A percentile compares a stretch with the other conserved stretches of the same genome.
phyloP scores from a whole-genome alignment of 2,329 filamentous ascomycete genomes.

The Colletotrichum viniferum region DNA sequence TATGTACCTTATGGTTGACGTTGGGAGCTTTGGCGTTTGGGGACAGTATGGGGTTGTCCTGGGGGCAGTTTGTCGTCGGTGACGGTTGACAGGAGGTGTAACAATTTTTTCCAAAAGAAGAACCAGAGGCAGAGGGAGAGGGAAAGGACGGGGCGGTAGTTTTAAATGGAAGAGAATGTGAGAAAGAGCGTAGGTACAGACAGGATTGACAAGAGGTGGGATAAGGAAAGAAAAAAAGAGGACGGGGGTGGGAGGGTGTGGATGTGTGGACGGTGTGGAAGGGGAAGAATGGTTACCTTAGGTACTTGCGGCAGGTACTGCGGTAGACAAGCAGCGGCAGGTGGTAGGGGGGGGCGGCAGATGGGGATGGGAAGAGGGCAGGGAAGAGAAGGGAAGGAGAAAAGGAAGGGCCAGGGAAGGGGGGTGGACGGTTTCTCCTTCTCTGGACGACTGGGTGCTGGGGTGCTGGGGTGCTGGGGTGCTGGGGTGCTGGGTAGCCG shows the following conservation, averaged over 20 bases:
- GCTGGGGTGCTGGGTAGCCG: not conserved
- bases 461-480: not conserved
- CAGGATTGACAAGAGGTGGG: not conserved
- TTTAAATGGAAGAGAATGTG: slow-evolving; percentile 19
- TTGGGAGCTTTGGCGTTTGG: slow-evolving; percentile 13
- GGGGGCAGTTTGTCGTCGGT: slow-evolving; percentile 2
- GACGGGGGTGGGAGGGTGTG: slow-evolving; percentile 4
- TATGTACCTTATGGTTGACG: not conserved
- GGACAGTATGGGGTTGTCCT: slow-evolving; percentile 1
- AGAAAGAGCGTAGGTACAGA: not conserved
- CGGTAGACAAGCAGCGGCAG: not conserved
- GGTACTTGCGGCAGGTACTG: not conserved
- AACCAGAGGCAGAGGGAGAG: not conserved
- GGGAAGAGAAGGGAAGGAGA: not conserved
- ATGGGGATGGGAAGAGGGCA: not conserved
- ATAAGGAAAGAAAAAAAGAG: slow-evolving; percentile 2
- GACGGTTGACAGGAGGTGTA: slow-evolving; percentile 19
- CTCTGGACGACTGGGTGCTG: not conserved
- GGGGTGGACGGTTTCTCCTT: not conserved
- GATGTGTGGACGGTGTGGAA: slow-evolving; percentile 15
- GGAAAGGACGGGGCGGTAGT: slow-evolving; percentile 18
- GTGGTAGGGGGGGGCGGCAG: not conserved
- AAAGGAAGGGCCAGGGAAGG: not conserved
- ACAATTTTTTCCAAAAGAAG: slow-evolving; percentile 18
- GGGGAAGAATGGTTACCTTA: not conserved